Evolutionary conservation across 2,329 filamentous ascomycete genomes (phyloP), one percentile per base, ranked within the genome.

Genomic region (Ceratocystis huliohia): DNA sequence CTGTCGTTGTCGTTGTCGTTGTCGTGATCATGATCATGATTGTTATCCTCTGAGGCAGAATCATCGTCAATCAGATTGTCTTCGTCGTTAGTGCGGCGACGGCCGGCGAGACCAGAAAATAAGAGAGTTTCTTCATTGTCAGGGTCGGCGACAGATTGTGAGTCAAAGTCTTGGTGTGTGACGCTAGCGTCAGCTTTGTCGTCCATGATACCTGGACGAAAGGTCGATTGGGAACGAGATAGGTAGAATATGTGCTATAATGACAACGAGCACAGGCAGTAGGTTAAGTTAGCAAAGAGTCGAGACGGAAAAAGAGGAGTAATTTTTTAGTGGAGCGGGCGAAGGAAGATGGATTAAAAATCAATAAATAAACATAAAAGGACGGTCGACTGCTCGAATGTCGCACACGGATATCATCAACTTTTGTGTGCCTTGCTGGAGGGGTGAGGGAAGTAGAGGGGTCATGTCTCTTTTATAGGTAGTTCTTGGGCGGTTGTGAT

Each of bases 11-110:
- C 89, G 69, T 96, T 92, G 69, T 94, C 89, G 70, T 91, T 89
- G 72, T 88, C 46, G 1, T 62, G 30, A 20, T 65, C 64, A 45
- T 61, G 53, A 62, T 82, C 83, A 72, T 96, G 91, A 48, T 88
- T 91, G 72, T 89, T 88, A 71, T 95, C 93, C 73, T 96, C 91
- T 70, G 96, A 92, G 73, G 96, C 89, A 73, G 91, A 67, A 61
- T 82, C 83, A 72, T 96, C 83, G 72, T 96, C 91, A 50, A 88
- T 91, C 72, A 89, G 88, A 71, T 95, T 93, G 73, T 96, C 92
- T 70, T 96, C 92, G 73, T 96, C 89, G 73, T 91, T 91, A 73
- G 88, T 86, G 74, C 87, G 84, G 71, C 90, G 85, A 71, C 88
- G 80, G 65, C 82, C 81, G 69, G 79, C 79, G 68, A 80, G 79